Conservation (phyloP, 768 basidiomycete genomes). For the Agaricus subrufescens region DNA sequence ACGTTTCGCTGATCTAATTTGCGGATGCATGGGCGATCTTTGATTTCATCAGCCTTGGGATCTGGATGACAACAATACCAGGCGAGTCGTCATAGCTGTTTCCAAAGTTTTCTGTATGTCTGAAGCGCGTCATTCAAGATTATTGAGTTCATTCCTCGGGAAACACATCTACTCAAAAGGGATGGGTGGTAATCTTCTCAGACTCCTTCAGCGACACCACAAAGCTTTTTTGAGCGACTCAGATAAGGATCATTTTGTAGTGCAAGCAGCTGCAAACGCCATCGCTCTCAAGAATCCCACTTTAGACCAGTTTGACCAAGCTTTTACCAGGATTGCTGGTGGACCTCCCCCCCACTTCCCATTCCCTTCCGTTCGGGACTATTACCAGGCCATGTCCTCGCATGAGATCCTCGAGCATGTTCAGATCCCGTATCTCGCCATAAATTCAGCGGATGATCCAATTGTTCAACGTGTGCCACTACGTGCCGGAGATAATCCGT, state of each 20-base stretch:
- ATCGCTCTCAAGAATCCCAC: slow-evolving; percentile 48
- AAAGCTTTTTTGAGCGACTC: slow-evolving; percentile 44
- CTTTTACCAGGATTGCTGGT: slow-evolving; percentile 63
- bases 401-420: slow-evolving; percentile 56
- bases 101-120: slow-evolving; percentile 2
- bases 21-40: slow-evolving; percentile 10
- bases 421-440: slow-evolving; percentile 67
- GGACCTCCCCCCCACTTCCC: slow-evolving; percentile 58
- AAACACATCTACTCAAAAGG: slow-evolving; percentile 69
- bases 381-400: slow-evolving; percentile 53
- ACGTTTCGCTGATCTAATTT: slow-evolving; percentile 15
- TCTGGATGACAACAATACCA: slow-evolving; percentile 41
- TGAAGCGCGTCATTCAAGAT: slow-evolving; percentile 29
- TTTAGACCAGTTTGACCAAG: slow-evolving; percentile 54
- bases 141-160: slow-evolving; percentile 50
- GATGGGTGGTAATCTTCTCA: slow-evolving; percentile 72
- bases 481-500: slow-evolving; percentile 46
- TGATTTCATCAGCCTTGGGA: slow-evolving; percentile 43
- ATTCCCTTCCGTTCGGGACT: slow-evolving; percentile 39
- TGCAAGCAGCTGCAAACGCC: slow-evolving; percentile 42
- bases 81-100: slow-evolving; percentile 23
- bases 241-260: slow-evolving; percentile 35
- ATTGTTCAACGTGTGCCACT: slow-evolving; percentile 62
- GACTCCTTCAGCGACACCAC: slow-evolving; percentile 49
- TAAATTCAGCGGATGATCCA: slow-evolving; percentile 77